Conservation (phyloP, 805 yeast genomes). For the Scheffersomyces ergatensis region DNA sequence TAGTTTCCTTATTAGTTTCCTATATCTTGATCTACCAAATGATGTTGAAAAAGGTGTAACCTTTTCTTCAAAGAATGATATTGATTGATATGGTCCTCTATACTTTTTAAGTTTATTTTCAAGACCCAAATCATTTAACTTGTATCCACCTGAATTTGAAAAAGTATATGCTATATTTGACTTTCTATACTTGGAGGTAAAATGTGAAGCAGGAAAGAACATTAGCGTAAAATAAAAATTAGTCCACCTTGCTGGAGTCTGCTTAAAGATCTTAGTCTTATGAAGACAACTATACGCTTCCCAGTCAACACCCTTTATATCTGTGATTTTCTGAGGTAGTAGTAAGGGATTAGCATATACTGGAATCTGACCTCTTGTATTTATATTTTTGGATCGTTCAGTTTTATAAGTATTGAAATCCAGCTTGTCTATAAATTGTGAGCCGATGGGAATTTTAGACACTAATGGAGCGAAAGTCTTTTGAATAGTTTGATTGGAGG, state of each 20-base stretch:
- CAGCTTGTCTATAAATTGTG: slow-evolving; percentile 4
- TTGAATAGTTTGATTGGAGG: too few species aligned
- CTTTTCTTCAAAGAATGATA: slow-evolving; percentile 19
- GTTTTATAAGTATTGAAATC: slow-evolving; percentile 4
- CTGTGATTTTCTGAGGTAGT: slow-evolving; percentile 27
- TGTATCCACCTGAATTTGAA: slow-evolving; percentile 24
- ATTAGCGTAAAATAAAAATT: slow-evolving; percentile 21
- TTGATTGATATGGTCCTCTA: slow-evolving; percentile 23
- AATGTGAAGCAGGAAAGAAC: slow-evolving; percentile 29
- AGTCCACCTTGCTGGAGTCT: too few species aligned
- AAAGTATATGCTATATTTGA: slow-evolving; percentile 37
- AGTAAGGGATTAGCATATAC: too few species aligned
- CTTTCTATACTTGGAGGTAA: slow-evolving; percentile 26
- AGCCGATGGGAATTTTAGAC: slow-evolving; percentile 3
- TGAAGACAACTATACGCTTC: too few species aligned
- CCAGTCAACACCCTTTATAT: slow-evolving; percentile 34
- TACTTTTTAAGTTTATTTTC: slow-evolving; percentile 19
- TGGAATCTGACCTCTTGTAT: slow-evolving; percentile 1
- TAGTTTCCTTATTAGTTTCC: slow-evolving; percentile 17
- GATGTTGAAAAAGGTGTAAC: slow-evolving; percentile 33
- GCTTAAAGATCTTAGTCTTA: too few species aligned
- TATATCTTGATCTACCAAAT: slow-evolving; percentile 22
- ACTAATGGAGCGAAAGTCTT: not conserved
- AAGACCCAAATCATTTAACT: slow-evolving; percentile 23
- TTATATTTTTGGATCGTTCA: not conserved